Evolutionary conservation across 225 moss, liverwort and hornwort species (phyloP).

Genomic region (Bryum argenteum): DNA sequence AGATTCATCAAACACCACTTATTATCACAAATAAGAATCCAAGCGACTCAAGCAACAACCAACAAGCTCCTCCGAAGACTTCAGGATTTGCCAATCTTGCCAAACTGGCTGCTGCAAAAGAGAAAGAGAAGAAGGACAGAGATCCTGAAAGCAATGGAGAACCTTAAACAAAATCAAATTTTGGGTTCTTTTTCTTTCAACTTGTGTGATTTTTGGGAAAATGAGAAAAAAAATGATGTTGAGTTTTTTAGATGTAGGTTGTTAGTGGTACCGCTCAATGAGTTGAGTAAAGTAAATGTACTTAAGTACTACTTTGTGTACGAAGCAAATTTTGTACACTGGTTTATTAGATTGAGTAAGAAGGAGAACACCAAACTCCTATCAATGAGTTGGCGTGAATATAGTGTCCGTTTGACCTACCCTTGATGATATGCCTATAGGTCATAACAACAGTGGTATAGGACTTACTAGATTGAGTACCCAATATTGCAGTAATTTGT

Average conservation of each 20-base stretch:
- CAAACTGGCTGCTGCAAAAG: conserved; percentile 29
- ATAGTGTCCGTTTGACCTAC: no score
- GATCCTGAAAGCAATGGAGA: not conserved
- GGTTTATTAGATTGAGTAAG: not conserved
- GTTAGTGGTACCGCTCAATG: not conserved
- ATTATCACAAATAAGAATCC: not conserved
- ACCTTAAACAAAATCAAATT: conserved; percentile 4
- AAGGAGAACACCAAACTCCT: no score
- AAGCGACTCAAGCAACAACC: not conserved
- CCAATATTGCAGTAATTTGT: no score
- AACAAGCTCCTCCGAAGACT: conserved; percentile 16
- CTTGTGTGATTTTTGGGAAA: no score
- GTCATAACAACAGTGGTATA: no score
- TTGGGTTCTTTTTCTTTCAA: no score
- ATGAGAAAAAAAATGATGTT: not conserved
- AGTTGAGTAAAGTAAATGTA: conserved; percentile 4
- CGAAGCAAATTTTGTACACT: not conserved
- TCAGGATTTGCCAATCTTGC: conserved; percentile 25
- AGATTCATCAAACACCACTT: conserved; percentile 21
- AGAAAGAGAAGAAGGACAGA: conserved; percentile 4
- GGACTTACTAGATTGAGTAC: no score
- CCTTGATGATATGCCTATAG: no score
- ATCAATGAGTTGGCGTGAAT: no score
- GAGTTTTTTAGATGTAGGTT: conserved; percentile 14
- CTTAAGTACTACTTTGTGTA: conserved; percentile 13